Percentiles rank a stretch among this genome's conserved stretches.
Evolutionary conservation across 805 yeast genomes (phyloP).

Genomic region (Barnettozyma pratensis): DNA sequence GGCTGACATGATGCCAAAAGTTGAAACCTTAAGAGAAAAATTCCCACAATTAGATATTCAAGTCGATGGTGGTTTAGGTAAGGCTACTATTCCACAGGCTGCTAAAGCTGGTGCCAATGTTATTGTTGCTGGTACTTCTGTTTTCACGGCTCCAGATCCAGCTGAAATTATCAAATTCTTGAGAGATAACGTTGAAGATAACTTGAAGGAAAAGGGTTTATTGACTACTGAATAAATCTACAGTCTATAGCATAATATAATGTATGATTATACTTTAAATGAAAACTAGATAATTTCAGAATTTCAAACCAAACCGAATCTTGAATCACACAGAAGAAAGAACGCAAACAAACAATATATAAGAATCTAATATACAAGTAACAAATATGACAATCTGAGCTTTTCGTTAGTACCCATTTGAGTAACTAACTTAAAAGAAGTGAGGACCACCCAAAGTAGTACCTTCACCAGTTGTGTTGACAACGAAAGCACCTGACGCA

Average conservation of each 20-base stretch:
- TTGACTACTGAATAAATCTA: slow-evolving; percentile 2
- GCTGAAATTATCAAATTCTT: slow-evolving; percentile 64
- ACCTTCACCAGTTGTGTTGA: slow-evolving; percentile 56
- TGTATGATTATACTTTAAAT: too few relatives aligned
- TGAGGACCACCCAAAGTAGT: slow-evolving; percentile 80
- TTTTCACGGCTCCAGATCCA: slow-evolving; percentile 82
- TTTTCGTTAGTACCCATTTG: neutral
- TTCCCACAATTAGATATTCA: slow-evolving; percentile 83
- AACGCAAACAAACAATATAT: too few relatives aligned
- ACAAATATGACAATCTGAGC: neutral
- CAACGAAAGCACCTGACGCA: slow-evolving; percentile 39
- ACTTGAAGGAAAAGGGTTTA: slow-evolving; percentile 43
- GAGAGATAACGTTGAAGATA: slow-evolving; percentile 53
- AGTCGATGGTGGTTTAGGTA: slow-evolving; percentile 95
- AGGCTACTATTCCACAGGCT: slow-evolving; percentile 77
- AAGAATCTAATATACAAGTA: neutral
- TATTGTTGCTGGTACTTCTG: slow-evolving; percentile 95
- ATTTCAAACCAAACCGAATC: too few relatives aligned
- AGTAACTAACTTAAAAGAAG: slow-evolving; percentile 31
- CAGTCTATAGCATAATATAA: neutral
- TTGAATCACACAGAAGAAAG: too few relatives aligned
- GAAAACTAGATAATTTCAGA: too few relatives aligned
- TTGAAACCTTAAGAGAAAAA: slow-evolving; percentile 61
- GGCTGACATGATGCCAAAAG: slow-evolving; percentile 96
- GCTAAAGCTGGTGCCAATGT: slow-evolving; percentile 98